Percentiles rank a stretch among this genome's conserved stretches.
Conservation (phyloP, 176 grass and related monocot species). For the Aegilops tauschii region DNA sequence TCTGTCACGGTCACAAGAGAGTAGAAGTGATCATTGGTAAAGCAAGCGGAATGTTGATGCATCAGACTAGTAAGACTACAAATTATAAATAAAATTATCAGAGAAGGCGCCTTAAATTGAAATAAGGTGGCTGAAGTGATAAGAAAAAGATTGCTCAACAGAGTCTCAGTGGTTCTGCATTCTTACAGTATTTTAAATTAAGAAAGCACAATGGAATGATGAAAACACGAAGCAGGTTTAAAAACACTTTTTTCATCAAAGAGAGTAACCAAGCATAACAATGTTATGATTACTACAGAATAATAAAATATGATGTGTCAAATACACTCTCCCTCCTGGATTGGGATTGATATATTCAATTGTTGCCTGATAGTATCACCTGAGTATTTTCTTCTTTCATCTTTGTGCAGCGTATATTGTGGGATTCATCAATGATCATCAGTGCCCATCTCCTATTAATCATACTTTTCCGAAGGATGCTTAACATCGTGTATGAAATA, state of each 20-base stretch:
- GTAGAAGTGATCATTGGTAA: neutral
- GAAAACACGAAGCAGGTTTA: neutral
- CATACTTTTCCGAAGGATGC: slow-evolving; percentile 66
- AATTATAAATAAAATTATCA: slow-evolving; percentile 1
- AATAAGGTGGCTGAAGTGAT: slow-evolving; percentile 15
- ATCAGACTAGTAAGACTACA: slow-evolving; percentile 21
- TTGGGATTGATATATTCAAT: slow-evolving; percentile 1
- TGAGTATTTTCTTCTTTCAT: slow-evolving; percentile 62
- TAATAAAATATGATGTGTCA: slow-evolving; percentile 13
- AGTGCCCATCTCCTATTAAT: slow-evolving; percentile 67
- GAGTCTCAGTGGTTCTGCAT: neutral
- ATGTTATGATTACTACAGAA: slow-evolving; percentile 2
- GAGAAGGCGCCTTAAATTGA: neutral
- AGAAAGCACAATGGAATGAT: neutral
- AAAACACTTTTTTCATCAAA: slow-evolving; percentile 16
- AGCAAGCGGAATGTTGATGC: slow-evolving; percentile 9
- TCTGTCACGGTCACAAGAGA: slow-evolving; percentile 42
- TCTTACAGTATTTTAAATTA: slow-evolving; percentile 2
- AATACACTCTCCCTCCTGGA: slow-evolving; percentile 7
- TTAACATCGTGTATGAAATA: slow-evolving; percentile 94
- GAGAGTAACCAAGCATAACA: slow-evolving; percentile 16
- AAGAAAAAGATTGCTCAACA: neutral
- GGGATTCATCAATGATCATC: slow-evolving; percentile 96
- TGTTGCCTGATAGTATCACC: slow-evolving; percentile 38
- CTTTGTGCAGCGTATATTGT: slow-evolving; percentile 90